A percentile compares a stretch with the other conserved stretches of the same genome.
Conservation (phyloP, 495 filamentous ascomycete species). For the Lophium mytilinum region DNA sequence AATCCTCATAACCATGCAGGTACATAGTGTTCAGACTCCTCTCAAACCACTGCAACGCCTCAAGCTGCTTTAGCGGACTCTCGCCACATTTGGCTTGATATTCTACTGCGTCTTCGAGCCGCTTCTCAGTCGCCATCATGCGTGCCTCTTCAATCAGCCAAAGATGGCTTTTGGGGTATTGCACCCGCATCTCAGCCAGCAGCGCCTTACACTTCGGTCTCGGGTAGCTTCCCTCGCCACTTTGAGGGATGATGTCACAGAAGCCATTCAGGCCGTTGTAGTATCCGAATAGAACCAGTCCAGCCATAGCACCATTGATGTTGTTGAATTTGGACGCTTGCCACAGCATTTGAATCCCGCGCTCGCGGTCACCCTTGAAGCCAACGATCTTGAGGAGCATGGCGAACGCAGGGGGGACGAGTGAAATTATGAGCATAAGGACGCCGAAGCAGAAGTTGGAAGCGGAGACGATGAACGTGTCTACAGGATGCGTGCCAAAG, state of each 20-base stretch:
- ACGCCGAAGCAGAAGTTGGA: conserved; percentile 83
- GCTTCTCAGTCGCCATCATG: conserved; percentile 58
- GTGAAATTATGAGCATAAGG: conserved; percentile 73
- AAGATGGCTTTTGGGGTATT: conserved; percentile 74
- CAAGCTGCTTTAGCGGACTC: conserved; percentile 77
- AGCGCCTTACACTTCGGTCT: conserved; percentile 59
- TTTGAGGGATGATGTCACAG: conserved; percentile 73
- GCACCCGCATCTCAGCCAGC: conserved; percentile 60
- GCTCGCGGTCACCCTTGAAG: conserved; percentile 81
- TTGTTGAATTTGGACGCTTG: conserved; percentile 80
- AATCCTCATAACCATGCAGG: conserved; percentile 60
- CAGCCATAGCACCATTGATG: conserved; percentile 85
- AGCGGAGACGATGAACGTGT: conserved; percentile 83
- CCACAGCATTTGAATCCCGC: conserved; percentile 82
- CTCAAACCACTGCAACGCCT: conserved; percentile 75
- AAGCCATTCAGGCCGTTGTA: conserved; percentile 81
- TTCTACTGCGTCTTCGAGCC: conserved; percentile 59
- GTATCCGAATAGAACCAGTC: conserved; percentile 69
- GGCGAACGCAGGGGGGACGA: conserved; percentile 83
- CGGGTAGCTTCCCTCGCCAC: conserved; percentile 60
- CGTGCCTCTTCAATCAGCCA: conserved; percentile 90
- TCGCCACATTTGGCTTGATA: conserved; percentile 48
- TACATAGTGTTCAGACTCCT: conserved; percentile 73
- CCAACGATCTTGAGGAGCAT: conserved; percentile 81
- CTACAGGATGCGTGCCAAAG: conserved; percentile 58